Conservation (phyloP, 2,329 filamentous ascomycete genomes). For the Zasmidium angulare region DNA sequence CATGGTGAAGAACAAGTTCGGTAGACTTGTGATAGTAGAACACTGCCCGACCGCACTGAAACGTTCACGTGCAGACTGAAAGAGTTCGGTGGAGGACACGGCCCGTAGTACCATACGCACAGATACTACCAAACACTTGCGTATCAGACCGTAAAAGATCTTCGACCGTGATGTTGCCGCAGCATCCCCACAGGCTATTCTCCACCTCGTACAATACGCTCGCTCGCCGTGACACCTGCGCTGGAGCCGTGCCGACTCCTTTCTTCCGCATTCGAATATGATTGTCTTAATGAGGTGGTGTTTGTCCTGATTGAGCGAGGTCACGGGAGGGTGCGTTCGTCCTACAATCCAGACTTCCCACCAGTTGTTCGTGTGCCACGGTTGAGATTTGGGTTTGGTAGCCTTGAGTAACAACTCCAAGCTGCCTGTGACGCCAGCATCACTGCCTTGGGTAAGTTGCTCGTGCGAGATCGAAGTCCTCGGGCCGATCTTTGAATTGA, state of each 20-base stretch:
- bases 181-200: neutral
- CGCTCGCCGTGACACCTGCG: neutral
- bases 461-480: slow-evolving; percentile 6
- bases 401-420: neutral
- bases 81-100: neutral
- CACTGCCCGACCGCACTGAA: neutral
- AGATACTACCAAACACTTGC: neutral
- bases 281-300: neutral
- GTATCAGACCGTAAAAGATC: neutral
- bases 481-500: neutral
- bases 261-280: neutral
- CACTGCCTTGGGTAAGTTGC: neutral
- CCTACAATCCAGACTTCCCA: neutral
- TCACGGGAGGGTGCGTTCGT: neutral
- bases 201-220: neutral
- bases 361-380: neutral
- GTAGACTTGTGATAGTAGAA: neutral
- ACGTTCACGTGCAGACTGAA: neutral
- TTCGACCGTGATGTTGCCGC: too few species aligned
- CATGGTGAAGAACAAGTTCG: too few species aligned
- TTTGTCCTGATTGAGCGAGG: neutral
- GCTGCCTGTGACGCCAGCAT: neutral
- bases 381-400: neutral
- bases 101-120: neutral
- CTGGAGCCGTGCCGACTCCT: neutral